Conservation (phyloP, 2,329 filamentous ascomycete species). For the Fusarium pininemorale region DNA sequence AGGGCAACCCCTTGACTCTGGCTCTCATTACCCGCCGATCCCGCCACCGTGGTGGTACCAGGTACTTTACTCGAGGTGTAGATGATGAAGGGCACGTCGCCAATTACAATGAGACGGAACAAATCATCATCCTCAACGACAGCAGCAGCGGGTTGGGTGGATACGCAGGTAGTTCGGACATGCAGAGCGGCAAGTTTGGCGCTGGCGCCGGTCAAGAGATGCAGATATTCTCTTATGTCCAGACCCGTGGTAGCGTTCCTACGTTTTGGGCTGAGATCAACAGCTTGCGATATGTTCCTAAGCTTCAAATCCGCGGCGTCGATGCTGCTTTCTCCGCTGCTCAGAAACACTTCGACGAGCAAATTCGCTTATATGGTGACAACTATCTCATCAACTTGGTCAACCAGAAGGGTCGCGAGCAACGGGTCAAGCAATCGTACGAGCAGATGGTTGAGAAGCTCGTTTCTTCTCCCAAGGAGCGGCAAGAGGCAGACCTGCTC, state of each 20-base stretch:
- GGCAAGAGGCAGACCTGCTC: conserved; percentile 69
- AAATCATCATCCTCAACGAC: conserved; percentile 90
- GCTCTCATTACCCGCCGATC: conserved; percentile 89
- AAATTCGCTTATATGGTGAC: conserved; percentile 92
- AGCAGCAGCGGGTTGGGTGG: conserved; percentile 76
- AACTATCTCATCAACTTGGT: conserved; percentile 98
- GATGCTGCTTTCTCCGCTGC: conserved; percentile 83
- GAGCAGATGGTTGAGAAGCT: conserved; percentile 87
- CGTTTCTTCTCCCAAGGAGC: conserved; percentile 73
- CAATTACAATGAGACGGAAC: conserved; percentile 99
- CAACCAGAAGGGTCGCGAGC: conserved; percentile 93
- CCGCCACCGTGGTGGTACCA: conserved; percentile 85
- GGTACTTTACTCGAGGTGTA: conserved; percentile 94
- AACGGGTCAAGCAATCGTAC: conserved; percentile 89
- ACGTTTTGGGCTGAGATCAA: conserved; percentile 98
- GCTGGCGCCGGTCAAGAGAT: conserved; percentile 73
- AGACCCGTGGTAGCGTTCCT: conserved; percentile 95
- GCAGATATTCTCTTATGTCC: conserved; percentile 93
- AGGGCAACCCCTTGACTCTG: conserved; percentile 84
- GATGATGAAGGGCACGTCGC: conserved; percentile 95
- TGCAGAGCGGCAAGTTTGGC: conserved; percentile 76
- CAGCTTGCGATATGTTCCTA: conserved; percentile 89
- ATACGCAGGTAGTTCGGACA: conserved; percentile 79
- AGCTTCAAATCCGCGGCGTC: conserved; percentile 84
- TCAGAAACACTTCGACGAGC: conserved; percentile 88